A percentile compares a stretch with the other conserved stretches of the same genome.
These are phyloP conservation scores for Dioscorea alata DNA, from an alignment of 106 monocot genomes.

Conservation along the genomic window DNA sequence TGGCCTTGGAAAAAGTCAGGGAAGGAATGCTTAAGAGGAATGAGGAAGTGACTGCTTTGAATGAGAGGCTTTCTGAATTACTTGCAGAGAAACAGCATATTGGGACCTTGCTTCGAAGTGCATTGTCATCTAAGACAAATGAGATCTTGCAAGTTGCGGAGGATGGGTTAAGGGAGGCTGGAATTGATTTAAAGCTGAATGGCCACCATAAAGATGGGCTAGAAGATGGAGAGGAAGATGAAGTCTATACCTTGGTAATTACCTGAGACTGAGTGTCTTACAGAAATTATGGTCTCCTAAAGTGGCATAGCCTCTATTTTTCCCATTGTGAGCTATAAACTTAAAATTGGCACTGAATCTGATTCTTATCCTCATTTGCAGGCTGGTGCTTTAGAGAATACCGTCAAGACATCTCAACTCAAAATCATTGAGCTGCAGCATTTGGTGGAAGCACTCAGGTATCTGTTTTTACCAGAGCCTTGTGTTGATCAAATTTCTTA, in stretches of 20 bases:
- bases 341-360: background rate
- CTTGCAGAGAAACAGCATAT: constrained; percentile 83
- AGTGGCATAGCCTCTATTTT: background rate
- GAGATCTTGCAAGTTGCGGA: constrained; percentile 74
- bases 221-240: constrained; percentile 42
- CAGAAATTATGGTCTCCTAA: background rate
- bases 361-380: constrained; percentile 11
- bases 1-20: constrained; percentile 55
- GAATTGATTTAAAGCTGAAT: constrained; percentile 59
- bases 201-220: constrained; percentile 10
- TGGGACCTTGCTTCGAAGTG: constrained; percentile 78
- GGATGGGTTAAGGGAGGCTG: constrained; percentile 70
- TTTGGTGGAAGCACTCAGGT: constrained; percentile 92
- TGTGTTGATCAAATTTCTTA: background rate
- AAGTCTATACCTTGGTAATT: constrained; percentile 88
- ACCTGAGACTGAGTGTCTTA: background rate
- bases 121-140: constrained; percentile 58
- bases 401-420: constrained; percentile 81
- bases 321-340: background rate
- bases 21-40: constrained; percentile 33
- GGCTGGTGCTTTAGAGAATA: constrained; percentile 91
- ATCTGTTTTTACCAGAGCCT: background rate
- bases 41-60: constrained; percentile 27
- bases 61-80: constrained; percentile 44
- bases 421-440: constrained; percentile 81